These are phyloP conservation scores for Nephromyces sp. DNA, from an alignment of 169 alveolate species.

Conservation along the genomic window DNA sequence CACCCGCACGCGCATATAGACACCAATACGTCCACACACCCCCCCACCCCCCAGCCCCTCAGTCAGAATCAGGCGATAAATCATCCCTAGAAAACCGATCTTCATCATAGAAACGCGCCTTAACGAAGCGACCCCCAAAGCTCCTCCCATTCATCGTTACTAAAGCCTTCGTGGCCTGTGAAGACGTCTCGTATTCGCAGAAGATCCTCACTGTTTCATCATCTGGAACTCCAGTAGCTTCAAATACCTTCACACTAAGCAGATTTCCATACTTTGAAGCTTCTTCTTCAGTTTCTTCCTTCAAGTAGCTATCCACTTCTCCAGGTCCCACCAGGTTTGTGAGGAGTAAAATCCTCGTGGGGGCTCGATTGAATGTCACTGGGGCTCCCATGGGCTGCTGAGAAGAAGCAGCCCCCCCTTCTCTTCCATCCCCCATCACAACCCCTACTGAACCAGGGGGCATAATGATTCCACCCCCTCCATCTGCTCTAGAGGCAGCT, in stretches of 20 bases:
- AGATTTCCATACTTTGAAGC: constrained; percentile 55
- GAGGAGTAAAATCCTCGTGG: constrained; percentile 27
- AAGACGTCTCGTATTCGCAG: constrained; percentile 50
- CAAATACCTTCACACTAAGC: constrained; percentile 36
- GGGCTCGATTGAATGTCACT: constrained; percentile 30
- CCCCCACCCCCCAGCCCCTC: too few relatives aligned
- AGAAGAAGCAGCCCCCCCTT: constrained; percentile 26
- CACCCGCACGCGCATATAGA: too few relatives aligned
- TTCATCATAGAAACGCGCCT: constrained; percentile 41
- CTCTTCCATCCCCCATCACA: background rate
- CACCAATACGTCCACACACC: too few relatives aligned
- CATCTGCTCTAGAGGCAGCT: background rate
- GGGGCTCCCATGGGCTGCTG: constrained; percentile 20
- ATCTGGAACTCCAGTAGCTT: constrained; percentile 43
- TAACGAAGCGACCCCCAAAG: constrained; percentile 54
- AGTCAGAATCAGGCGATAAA: constrained; percentile 28
- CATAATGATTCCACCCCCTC: background rate
- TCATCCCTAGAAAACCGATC: constrained; percentile 26
- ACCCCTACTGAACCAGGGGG: background rate
- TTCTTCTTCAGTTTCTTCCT: constrained; percentile 54
- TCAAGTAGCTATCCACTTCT: constrained; percentile 47
- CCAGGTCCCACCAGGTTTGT: constrained; percentile 44
- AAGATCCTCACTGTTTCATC: constrained; percentile 49
- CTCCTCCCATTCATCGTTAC: constrained; percentile 47
- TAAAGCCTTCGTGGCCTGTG: constrained; percentile 47